Percentiles rank a stretch among this genome's conserved stretches.
Conservation (phyloP, 306 rosid species). For the Medicago lupulina region DNA sequence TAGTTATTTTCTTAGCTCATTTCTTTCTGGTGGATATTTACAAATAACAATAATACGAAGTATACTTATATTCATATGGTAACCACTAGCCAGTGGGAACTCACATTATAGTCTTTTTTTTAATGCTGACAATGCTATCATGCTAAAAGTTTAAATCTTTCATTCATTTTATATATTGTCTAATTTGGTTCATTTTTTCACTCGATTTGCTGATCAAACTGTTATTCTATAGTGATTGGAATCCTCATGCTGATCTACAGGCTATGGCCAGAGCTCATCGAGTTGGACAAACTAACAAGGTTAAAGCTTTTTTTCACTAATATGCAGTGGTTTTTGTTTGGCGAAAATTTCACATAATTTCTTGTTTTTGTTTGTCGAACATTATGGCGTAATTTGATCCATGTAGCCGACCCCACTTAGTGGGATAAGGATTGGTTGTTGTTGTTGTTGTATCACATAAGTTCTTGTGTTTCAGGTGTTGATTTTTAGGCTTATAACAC, state of each 20-base stretch:
- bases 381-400: too few species aligned
- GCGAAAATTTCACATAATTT: constrained; percentile 29
- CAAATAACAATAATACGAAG: too few species aligned
- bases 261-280: constrained; percentile 99
- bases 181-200: constrained; percentile 4
- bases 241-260: constrained; percentile 99
- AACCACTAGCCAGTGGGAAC: too few species aligned
- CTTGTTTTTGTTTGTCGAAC: constrained; percentile 28
- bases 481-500: constrained; percentile 91
- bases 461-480: constrained; percentile 69
- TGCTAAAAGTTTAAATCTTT: not conserved
- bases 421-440: too few species aligned
- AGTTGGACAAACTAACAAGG: constrained; percentile 98
- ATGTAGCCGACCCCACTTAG: too few species aligned
- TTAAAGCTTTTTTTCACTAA: constrained; percentile 42
- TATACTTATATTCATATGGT: too few species aligned
- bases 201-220: constrained; percentile 29
- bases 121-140: constrained; percentile 11
- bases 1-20: not conserved
- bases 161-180: not conserved
- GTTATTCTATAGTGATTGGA: constrained; percentile 85
- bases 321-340: constrained; percentile 17
- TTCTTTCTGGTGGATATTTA: not conserved
- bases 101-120: not conserved
- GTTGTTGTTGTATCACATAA: constrained; percentile 1